These are phyloP conservation scores for Phialophora verrucosa DNA, from an alignment of 2,329 filamentous ascomycete genomes.

Conservation along the genomic window DNA sequence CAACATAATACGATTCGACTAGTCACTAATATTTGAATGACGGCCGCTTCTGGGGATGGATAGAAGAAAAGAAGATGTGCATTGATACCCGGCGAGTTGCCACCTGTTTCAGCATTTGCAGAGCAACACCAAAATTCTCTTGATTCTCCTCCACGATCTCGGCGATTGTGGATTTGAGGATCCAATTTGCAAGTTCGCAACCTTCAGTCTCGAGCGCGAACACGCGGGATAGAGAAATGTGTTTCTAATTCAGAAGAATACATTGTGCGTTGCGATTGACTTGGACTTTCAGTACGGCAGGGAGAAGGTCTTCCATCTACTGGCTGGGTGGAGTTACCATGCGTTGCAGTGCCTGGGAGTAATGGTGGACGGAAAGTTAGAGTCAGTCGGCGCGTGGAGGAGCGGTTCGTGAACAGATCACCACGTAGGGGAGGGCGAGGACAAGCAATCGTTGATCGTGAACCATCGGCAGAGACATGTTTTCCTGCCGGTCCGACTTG, in stretches of 20 bases:
- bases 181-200: conserved; percentile 21
- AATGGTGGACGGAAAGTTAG: conserved; percentile 15
- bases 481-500: neutral
- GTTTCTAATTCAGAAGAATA: conserved; percentile 29
- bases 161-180: conserved; percentile 19
- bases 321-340: conserved; percentile 28
- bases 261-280: conserved; percentile 22
- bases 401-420: neutral
- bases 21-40: conserved; percentile 36
- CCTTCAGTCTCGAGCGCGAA: conserved; percentile 24
- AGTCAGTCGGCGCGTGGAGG: neutral
- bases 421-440: neutral
- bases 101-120: conserved; percentile 38
- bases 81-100: conserved; percentile 40
- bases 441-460: neutral
- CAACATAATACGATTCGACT: conserved; percentile 37
- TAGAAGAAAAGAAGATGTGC: conserved; percentile 30
- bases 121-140: conserved; percentile 27
- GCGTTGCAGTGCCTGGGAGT: conserved; percentile 13
- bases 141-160: conserved; percentile 25
- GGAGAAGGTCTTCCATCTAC: conserved; percentile 24
- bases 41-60: conserved; percentile 38
- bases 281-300: conserved; percentile 16
- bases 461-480: neutral
- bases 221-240: conserved; percentile 34